Conservation (phyloP, 352 stramenopile species). For the Pythium brachiatum region DNA sequence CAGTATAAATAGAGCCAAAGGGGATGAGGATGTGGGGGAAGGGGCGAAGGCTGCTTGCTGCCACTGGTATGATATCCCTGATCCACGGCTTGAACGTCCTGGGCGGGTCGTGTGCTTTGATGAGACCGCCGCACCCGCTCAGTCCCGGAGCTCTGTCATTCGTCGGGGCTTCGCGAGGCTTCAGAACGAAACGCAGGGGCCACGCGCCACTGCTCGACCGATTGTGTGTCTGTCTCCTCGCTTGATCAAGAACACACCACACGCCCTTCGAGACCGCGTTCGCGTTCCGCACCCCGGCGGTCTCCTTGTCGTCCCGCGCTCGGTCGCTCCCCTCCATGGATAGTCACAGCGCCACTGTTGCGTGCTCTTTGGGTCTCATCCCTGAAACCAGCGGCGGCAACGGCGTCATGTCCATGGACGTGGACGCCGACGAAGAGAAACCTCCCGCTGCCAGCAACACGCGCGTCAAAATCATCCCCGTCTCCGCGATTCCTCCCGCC, state of each 20-base stretch:
- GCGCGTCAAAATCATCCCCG: slow-evolving; percentile 24
- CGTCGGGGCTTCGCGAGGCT: not conserved
- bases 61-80: not conserved
- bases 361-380: not conserved
- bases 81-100: not conserved
- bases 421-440: slow-evolving; percentile 13
- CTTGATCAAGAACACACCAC: not conserved
- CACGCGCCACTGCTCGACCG: not conserved
- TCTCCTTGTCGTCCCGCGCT: not conserved
- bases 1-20: not conserved
- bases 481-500: slow-evolving; percentile 9
- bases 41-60: not conserved
- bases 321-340: not conserved
- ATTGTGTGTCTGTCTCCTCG: not conserved
- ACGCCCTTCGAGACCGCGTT: not conserved
- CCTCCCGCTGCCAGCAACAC: slow-evolving; percentile 10
- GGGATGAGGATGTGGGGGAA: not conserved
- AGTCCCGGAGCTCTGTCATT: not conserved
- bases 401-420: not conserved
- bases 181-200: slow-evolving; percentile 3
- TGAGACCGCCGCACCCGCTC: not conserved
- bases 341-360: not conserved
- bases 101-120: not conserved
- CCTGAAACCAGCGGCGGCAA: not conserved
- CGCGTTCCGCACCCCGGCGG: not conserved